Percentiles rank a stretch among this genome's conserved stretches.
Evolutionary conservation across 768 basidiomycete genomes (phyloP).

Genomic region (Trametopsis cervina): DNA sequence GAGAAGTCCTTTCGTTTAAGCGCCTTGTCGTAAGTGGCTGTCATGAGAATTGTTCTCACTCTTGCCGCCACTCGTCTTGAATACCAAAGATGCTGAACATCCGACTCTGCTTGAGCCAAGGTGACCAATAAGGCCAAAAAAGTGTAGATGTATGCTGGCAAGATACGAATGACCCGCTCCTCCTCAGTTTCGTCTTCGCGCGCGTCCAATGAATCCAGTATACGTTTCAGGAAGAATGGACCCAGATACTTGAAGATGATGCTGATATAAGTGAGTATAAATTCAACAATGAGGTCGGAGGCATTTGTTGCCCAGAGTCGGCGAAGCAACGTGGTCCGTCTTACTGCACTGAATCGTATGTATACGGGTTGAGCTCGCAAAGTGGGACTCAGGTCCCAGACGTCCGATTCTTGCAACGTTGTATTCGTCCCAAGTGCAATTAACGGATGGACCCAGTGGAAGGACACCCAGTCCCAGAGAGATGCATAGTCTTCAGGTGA

Average conservation of each 20-base stretch:
- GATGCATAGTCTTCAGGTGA: conserved; percentile 73
- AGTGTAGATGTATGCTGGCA: conserved; percentile 72
- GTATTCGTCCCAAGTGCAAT: conserved; percentile 40
- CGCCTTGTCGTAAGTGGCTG: conserved; percentile 83
- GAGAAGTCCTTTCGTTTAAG: conserved; percentile 79
- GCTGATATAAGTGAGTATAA: conserved; percentile 56
- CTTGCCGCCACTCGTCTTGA: conserved; percentile 70
- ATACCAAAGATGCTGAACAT: conserved; percentile 74
- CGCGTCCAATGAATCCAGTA: conserved; percentile 49
- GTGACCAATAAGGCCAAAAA: conserved; percentile 63
- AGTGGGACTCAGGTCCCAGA: conserved; percentile 66
- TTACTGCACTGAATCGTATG: conserved; percentile 31
- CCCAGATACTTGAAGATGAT: conserved; percentile 72
- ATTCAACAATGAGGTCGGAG: conserved; percentile 50
- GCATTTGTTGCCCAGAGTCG: conserved; percentile 40
- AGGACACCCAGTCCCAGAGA: conserved; percentile 66
- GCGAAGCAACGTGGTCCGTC: conserved; percentile 33
- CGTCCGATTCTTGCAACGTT: conserved; percentile 63
- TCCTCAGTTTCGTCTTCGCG: conserved; percentile 16
- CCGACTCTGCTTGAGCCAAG: conserved; percentile 54
- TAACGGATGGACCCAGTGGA: conserved; percentile 65
- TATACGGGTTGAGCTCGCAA: conserved; percentile 63
- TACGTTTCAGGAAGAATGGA: conserved; percentile 81
- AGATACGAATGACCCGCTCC: conserved; percentile 30
- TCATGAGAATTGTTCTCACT: conserved; percentile 75